Evolutionary conservation across 2,329 filamentous ascomycete species (phyloP).

Genomic region (Ramularia collo-cygni): DNA sequence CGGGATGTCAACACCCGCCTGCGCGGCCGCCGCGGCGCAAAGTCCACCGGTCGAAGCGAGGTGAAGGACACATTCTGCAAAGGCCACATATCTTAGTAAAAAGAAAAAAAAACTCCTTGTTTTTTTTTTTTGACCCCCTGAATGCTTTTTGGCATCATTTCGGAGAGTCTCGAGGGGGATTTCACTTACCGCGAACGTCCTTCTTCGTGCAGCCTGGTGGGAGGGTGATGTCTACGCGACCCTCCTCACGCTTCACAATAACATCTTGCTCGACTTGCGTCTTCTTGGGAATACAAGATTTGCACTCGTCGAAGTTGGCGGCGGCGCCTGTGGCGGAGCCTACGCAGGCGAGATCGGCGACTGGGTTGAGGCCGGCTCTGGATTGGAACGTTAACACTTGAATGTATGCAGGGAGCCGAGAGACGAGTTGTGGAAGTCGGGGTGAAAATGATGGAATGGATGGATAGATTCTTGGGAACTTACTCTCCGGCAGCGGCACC

Average conservation of each 20-base stretch:
- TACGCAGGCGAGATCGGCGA: neutral
- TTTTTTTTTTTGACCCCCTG: no score
- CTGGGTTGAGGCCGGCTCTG: neutral
- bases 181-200: neutral
- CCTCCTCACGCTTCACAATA: neutral
- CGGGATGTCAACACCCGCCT: neutral
- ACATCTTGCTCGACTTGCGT: neutral
- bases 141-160: no score
- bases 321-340: constrained; percentile 10
- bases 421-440: no score
- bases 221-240: neutral
- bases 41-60: neutral
- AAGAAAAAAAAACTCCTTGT: no score
- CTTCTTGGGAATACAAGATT: constrained; percentile 5
- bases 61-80: neutral
- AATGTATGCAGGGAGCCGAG: no score
- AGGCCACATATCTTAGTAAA: no score
- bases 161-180: no score
- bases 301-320: constrained; percentile 9
- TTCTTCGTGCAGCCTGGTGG: neutral
- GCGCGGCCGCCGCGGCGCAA: neutral
- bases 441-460: no score
- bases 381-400: neutral
- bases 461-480: no score
- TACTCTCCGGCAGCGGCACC: neutral